Evolutionary conservation across 176 grass and related monocot species (phyloP).

Genomic region (Oryza brachyantha): DNA sequence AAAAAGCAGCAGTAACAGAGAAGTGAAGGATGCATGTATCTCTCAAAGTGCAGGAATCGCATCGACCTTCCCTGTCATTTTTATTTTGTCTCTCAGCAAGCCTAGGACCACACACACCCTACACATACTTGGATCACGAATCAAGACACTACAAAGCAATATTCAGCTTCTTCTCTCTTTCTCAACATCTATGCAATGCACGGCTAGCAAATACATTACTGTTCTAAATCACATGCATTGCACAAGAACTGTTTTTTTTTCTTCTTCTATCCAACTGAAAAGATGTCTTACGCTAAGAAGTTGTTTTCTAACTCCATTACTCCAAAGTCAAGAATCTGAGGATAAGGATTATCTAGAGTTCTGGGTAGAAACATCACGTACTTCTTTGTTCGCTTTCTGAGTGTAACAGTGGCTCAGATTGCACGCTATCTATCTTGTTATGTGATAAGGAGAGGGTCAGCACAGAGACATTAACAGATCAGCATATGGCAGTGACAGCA

Average conservation of each 20-base stretch:
- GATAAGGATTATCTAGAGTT: not conserved
- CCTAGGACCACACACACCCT: not conserved
- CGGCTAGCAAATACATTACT: not conserved
- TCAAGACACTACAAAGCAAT: not conserved
- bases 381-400: not conserved
- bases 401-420: not conserved
- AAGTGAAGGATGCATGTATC: conserved; percentile 11
- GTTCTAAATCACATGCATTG: not conserved
- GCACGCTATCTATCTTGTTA: not conserved
- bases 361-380: not conserved
- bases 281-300: not conserved
- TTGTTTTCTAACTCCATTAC: not conserved
- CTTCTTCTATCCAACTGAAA: not conserved
- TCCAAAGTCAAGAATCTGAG: not conserved
- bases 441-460: not conserved
- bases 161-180: not conserved
- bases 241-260: not conserved
- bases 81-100: not conserved
- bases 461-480: not conserved
- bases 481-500: not conserved
- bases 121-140: not conserved
- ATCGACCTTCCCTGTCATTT: not conserved
- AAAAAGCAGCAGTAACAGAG: not conserved
- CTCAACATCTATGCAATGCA: not conserved
- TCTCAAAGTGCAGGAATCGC: not conserved